Evolutionary conservation across 805 yeast species (phyloP).

Genomic region (Lipomyces starkeyi): DNA sequence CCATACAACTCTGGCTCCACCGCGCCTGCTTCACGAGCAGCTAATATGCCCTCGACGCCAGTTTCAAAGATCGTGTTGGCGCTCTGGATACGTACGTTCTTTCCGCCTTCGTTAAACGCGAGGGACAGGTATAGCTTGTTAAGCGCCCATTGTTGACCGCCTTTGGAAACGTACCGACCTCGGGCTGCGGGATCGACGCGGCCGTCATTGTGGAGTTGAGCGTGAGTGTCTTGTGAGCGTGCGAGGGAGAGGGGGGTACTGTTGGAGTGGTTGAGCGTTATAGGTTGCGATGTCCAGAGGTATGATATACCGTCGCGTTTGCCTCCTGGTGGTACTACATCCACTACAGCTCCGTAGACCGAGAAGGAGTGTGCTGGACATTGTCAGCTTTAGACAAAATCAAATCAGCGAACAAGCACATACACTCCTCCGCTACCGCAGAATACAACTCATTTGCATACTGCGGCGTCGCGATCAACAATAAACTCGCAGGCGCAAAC

Average conservation of each 20-base stretch:
- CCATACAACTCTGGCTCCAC: slow-evolving; percentile 22
- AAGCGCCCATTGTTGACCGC: slow-evolving; percentile 33
- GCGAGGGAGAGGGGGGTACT: slow-evolving; percentile 5
- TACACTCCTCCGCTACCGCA: slow-evolving; percentile 24
- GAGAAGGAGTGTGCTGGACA: slow-evolving; percentile 17
- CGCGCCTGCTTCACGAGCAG: slow-evolving; percentile 16
- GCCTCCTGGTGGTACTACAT: slow-evolving; percentile 35
- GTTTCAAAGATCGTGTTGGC: slow-evolving; percentile 36
- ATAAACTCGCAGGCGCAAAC: slow-evolving; percentile 31
- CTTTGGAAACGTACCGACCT: slow-evolving; percentile 31
- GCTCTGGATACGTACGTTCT: slow-evolving; percentile 21
- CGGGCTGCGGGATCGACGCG: slow-evolving; percentile 8
- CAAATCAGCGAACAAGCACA: background rate
- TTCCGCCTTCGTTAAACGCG: slow-evolving; percentile 13
- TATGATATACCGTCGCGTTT: slow-evolving; percentile 36
- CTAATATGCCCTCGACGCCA: slow-evolving; percentile 28
- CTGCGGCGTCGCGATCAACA: slow-evolving; percentile 47
- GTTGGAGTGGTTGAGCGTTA: slow-evolving; percentile 8
- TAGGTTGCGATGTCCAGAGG: slow-evolving; percentile 31
- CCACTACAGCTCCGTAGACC: slow-evolving; percentile 31
- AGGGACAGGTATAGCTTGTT: slow-evolving; percentile 15
- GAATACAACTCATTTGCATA: slow-evolving; percentile 43
- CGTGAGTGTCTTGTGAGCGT: background rate
- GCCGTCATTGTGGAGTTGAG: slow-evolving; percentile 11
- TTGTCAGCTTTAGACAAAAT: background rate